These are phyloP conservation scores for Yamadazyma triangularis DNA, from an alignment of 1,139 yeast genomes.

Conservation along the genomic window DNA sequence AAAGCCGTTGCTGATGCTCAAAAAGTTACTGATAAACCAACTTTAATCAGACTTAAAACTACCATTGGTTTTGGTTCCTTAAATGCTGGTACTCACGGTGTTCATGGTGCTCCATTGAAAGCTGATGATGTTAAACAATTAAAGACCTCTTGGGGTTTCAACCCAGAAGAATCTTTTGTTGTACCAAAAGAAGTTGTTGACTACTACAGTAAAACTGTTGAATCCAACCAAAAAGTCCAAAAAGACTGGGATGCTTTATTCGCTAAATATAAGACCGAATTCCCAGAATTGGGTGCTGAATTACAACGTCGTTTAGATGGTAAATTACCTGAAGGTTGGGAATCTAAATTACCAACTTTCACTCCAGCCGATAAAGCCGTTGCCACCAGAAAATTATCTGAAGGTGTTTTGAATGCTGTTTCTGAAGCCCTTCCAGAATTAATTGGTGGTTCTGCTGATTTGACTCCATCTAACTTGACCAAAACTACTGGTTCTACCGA, in stretches of 20 bases:
- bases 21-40: slow-evolving; percentile 77
- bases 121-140: slow-evolving; percentile 88
- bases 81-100: slow-evolving; percentile 82
- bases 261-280: slow-evolving; percentile 59
- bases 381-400: slow-evolving; percentile 95
- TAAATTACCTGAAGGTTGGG: slow-evolving; percentile 86
- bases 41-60: slow-evolving; percentile 84
- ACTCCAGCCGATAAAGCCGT: slow-evolving; percentile 74
- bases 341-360: slow-evolving; percentile 71
- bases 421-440: slow-evolving; percentile 76
- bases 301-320: slow-evolving; percentile 75
- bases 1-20: slow-evolving; percentile 73
- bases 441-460: slow-evolving; percentile 97
- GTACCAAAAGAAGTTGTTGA: slow-evolving; percentile 85
- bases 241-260: slow-evolving; percentile 69
- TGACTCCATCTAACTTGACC: slow-evolving; percentile 96
- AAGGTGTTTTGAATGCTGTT: slow-evolving; percentile 67
- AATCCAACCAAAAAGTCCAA: slow-evolving; percentile 58
- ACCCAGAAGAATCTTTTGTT: slow-evolving; percentile 75
- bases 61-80: slow-evolving; percentile 94
- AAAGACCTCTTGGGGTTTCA: slow-evolving; percentile 81
- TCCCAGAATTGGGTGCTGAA: slow-evolving; percentile 71
- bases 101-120: slow-evolving; percentile 97
- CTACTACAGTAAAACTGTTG: slow-evolving; percentile 55
- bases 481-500: slow-evolving; percentile 81